phyloP scores from a whole-genome alignment of 768 basidiomycete species.

The Russula brevipes region DNA sequence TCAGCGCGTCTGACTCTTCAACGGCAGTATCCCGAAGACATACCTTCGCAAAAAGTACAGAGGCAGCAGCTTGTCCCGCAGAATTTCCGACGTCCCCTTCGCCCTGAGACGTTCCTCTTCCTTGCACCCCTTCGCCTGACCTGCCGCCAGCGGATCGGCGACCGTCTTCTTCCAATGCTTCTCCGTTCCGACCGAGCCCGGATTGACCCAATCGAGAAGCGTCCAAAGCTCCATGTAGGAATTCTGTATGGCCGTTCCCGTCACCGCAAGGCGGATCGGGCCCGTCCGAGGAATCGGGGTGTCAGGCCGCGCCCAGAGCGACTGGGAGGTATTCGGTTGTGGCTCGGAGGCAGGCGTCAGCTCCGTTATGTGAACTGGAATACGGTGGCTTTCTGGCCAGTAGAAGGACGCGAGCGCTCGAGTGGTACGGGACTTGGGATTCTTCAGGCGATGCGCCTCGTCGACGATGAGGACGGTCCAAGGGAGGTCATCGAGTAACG shows the following conservation, averaged over 20 bases:
- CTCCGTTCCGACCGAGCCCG: conserved; percentile 64
- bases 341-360: conserved; percentile 5
- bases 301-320: neutral
- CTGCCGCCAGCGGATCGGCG: conserved; percentile 56
- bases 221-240: conserved; percentile 89
- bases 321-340: neutral
- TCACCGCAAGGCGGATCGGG: conserved; percentile 70
- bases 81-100: conserved; percentile 53
- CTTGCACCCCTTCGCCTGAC: conserved; percentile 62
- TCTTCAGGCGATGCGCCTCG: conserved; percentile 89
- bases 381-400: conserved; percentile 35
- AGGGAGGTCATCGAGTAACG: conserved; percentile 57
- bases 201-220: conserved; percentile 88
- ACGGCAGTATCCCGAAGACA: conserved; percentile 6
- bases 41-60: conserved; percentile 79
- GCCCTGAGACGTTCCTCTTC: conserved; percentile 57
- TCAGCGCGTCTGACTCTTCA: neutral
- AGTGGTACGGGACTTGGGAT: conserved; percentile 59
- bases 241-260: conserved; percentile 83
- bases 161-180: conserved; percentile 77
- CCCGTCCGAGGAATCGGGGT: conserved; percentile 13
- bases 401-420: conserved; percentile 64
- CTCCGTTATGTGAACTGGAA: conserved; percentile 25
- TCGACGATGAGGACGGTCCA: conserved; percentile 79
- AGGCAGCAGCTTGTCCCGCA: conserved; percentile 69